Percentiles rank a stretch among this genome's conserved stretches.
phyloP scores from a whole-genome alignment of 345 rosid species.

The Brassica rapa region DNA sequence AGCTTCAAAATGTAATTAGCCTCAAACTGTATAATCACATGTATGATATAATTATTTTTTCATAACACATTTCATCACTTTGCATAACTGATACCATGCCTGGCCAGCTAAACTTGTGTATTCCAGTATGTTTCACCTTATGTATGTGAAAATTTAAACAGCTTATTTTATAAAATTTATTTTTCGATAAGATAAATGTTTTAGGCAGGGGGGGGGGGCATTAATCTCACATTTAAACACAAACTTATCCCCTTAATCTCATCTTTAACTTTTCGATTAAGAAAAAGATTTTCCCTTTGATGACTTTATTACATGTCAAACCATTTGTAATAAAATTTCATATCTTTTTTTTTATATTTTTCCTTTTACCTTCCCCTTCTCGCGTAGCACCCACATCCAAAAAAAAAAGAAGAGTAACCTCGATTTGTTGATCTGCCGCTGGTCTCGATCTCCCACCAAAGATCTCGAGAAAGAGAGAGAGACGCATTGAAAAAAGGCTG shows the following conservation, averaged over 20 bases:
- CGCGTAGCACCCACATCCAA: constrained; percentile 41
- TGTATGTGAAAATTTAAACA: no score
- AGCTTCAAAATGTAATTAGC: background rate
- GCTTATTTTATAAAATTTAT: no score
- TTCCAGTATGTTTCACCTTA: background rate
- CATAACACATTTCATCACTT: background rate
- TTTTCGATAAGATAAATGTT: background rate
- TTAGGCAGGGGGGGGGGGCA: background rate
- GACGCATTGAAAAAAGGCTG: constrained; percentile 38
- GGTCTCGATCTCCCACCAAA: constrained; percentile 64
- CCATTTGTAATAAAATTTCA: constrained; percentile 18
- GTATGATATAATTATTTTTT: background rate
- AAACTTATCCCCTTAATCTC: constrained; percentile 16
- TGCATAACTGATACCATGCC: background rate
- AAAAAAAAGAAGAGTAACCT: constrained; percentile 40
- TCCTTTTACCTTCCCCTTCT: constrained; percentile 53
- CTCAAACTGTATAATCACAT: background rate
- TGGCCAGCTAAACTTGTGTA: background rate
- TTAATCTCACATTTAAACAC: constrained; percentile 35
- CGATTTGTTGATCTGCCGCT: constrained; percentile 84
- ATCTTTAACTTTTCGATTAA: background rate
- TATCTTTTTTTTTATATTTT: background rate
- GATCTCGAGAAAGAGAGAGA: constrained; percentile 46
- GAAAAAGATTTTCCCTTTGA: constrained; percentile 2
- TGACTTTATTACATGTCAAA: constrained; percentile 22